Conservation (phyloP, 192 early-diverging fungal genomes). For the Podochytrium sp. region DNA sequence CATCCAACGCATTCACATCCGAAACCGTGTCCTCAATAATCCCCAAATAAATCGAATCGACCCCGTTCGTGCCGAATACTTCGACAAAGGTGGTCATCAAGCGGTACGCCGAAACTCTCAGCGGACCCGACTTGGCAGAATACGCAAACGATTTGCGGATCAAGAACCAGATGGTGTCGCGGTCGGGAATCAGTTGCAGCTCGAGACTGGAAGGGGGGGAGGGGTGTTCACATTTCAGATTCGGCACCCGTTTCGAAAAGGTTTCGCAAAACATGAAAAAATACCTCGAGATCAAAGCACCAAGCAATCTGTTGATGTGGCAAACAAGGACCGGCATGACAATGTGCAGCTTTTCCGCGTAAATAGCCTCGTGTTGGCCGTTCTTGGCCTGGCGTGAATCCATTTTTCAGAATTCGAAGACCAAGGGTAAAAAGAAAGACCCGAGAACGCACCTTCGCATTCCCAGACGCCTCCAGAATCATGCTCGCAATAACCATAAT, state of each 20-base stretch:
- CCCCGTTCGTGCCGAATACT: constrained; percentile 13
- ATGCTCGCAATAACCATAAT: constrained; percentile 1
- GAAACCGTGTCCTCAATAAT: constrained; percentile 1
- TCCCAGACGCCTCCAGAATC: neutral
- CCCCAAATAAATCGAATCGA: constrained; percentile 12
- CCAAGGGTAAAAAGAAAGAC: neutral
- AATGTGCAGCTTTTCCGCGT: neutral
- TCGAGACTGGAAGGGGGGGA: constrained; percentile 1
- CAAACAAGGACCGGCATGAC: neutral
- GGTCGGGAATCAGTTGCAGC: neutral
- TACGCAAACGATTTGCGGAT: constrained; percentile 15
- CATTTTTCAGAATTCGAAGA: neutral
- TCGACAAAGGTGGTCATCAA: constrained; percentile 7
- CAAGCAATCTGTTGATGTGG: constrained; percentile 9
- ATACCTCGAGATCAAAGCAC: neutral
- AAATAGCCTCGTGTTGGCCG: constrained; percentile 5
- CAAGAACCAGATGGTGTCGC: constrained; percentile 6
- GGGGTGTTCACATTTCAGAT: too few relatives aligned
- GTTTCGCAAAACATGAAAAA: too few relatives aligned
- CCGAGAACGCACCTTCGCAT: neutral
- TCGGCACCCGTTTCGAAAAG: too few relatives aligned
- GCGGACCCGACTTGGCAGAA: neutral
- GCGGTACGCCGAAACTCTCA: constrained; percentile 8
- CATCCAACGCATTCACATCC: neutral
- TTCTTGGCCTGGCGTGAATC: neutral